A percentile compares a stretch with the other conserved stretches of the same genome.
Conservation (phyloP, 2,329 filamentous ascomycete species). For the Verticillium dahliae region DNA sequence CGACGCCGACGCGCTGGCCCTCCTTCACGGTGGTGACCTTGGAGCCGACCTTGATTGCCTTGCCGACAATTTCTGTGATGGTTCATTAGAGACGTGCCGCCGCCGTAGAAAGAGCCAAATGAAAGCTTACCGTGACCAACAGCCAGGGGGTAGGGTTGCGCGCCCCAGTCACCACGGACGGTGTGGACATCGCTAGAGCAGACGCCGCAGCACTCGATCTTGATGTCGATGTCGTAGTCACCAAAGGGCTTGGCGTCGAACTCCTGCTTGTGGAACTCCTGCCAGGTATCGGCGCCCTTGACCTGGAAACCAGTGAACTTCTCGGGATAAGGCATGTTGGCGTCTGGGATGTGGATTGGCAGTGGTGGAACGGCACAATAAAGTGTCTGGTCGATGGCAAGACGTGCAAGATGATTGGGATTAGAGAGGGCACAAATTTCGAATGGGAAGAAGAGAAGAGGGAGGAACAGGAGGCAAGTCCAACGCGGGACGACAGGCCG, state of each 20-base stretch:
- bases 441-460: not conserved
- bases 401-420: not conserved
- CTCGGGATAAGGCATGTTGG: conserved; percentile 48
- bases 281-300: conserved; percentile 44
- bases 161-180: conserved; percentile 48
- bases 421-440: not conserved
- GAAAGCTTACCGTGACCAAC: conserved; percentile 43
- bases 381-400: not conserved
- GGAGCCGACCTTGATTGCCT: conserved; percentile 31
- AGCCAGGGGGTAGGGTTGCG: conserved; percentile 42
- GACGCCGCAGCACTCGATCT: conserved; percentile 62
- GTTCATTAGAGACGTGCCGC: not conserved
- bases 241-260: conserved; percentile 65
- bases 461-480: conserved; percentile 2
- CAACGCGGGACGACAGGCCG: conserved; percentile 2
- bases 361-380: not conserved
- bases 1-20: conserved; percentile 52
- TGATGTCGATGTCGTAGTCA: conserved; percentile 65
- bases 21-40: conserved; percentile 39
- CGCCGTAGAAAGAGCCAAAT: not conserved
- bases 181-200: conserved; percentile 57
- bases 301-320: conserved; percentile 58
- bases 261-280: conserved; percentile 62
- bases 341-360: conserved; percentile 4
- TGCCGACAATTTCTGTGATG: conserved; percentile 36